Evolutionary conservation across 805 yeast species (phyloP), one percentile per base, ranked within the genome.

Genomic region (Nakazawaea laoshanensis): DNA sequence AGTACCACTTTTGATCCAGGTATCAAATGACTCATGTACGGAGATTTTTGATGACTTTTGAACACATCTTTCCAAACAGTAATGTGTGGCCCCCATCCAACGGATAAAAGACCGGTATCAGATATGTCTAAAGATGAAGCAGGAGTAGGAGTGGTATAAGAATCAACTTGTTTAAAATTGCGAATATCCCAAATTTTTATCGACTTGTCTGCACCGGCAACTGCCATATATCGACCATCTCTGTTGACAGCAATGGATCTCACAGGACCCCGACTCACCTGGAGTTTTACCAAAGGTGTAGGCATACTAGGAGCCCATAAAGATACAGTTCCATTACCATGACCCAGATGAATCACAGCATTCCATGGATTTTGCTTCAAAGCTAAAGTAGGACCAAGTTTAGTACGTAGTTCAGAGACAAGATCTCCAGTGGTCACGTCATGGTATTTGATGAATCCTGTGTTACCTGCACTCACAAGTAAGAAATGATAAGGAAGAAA

Each of bases 21-120:
- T 24, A 83, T 60, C 47, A 86, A 56, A 53, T 92, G 96, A 42
- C 77, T 78, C 96, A 92, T 87, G 50, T 92, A 92, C 19, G 97
- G 96, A 2, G 82, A 70, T 10, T 72, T 65, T 48, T 86, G 95
- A 50, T 73, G 81, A 5, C 47, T 37, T 36, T 70, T 77, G 42
- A 82, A 69, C 9, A 74, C 73, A 53, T 88, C 95, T 52, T 89
- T 88, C 96, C 97, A 92, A 3, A 92, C 65, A 2, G 94, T 85
- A 3, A 89, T 80, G 56, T 88, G 96, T 0, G 96, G 88, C 6
- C 96, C 96, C 85, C 96, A 85, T 3, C 94, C 81, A n/a, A 85
- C 86, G 1, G 92, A 75, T 21, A 92, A 55, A 14, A 92, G 62
- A 1, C 96, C 96, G 1, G 84, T 69, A 53, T 89, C 97, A 2